A percentile compares a stretch with the other conserved stretches of the same genome.
phyloP scores from a whole-genome alignment of 1,284 basidiomycete genomes.

The Cryptococcus hybrid region DNA sequence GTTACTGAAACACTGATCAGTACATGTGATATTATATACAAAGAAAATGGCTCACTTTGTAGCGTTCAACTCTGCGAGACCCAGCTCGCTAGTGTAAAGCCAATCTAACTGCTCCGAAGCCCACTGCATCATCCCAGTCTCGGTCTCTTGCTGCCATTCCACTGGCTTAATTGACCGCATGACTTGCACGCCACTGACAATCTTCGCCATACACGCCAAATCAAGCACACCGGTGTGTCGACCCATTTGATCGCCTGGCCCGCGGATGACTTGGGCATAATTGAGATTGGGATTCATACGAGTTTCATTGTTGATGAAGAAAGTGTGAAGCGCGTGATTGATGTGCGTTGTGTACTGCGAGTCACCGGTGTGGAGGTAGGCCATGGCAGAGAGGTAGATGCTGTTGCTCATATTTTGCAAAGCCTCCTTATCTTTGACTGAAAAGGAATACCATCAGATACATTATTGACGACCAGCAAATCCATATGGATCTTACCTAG shows the following conservation, averaged over 20 bases:
- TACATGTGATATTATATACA: too few species aligned
- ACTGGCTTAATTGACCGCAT: constrained; percentile 16
- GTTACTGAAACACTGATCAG: constrained; percentile 20
- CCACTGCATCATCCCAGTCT: constrained; percentile 19
- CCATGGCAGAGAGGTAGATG: constrained; percentile 52
- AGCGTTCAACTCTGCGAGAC: constrained; percentile 24
- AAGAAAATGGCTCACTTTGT: constrained; percentile 19
- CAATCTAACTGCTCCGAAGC: constrained; percentile 18
- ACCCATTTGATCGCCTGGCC: constrained; percentile 49
- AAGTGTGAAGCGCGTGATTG: constrained; percentile 17
- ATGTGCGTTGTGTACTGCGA: constrained; percentile 21
- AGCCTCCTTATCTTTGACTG: constrained; percentile 58
- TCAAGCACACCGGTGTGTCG: constrained; percentile 28
- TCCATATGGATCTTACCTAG: constrained; percentile 1
- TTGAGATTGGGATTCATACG: constrained; percentile 67
- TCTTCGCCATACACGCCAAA: constrained; percentile 24
- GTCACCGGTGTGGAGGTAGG: constrained; percentile 56
- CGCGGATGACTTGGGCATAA: constrained; percentile 64
- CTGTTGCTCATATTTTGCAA: constrained; percentile 50
- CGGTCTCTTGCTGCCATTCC: constrained; percentile 18
- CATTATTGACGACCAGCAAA: background rate
- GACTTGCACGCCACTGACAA: constrained; percentile 20
- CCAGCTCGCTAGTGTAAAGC: constrained; percentile 20
- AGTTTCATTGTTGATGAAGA: constrained; percentile 60
- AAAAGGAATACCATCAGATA: too few species aligned